Evolutionary conservation across 768 basidiomycete species (phyloP), one percentile per base, ranked within the genome.

Genomic region (Mycena maculata): DNA sequence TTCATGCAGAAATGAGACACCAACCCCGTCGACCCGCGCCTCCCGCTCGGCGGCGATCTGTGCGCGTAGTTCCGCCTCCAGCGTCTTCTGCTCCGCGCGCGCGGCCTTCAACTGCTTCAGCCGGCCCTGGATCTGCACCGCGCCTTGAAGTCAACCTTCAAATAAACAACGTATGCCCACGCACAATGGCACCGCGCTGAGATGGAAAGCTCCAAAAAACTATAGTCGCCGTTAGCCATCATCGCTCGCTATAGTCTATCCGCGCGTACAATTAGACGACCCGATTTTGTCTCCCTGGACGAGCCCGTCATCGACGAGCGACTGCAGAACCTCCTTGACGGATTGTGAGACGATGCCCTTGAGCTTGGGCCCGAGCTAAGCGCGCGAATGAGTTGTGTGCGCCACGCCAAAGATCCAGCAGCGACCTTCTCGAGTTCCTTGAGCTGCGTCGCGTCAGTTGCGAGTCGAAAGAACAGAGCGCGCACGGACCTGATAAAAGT

Each of bases 161-260:
- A 25, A 45, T 36, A 18, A 38, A 52, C 11, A 4, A 30, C 33
- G n/a, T 44, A 39, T 9, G 23, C 52, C 42, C 7, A 45, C 54
- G 10, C 65, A 95, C 95, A 73, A 90, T 84, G 10, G 91, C 87
- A 5, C 95, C 95, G 49, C 88, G 87, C 64, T 96, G 93, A 1
- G 94, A 95, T 18, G 95, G 95, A 76, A 98, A 97, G 73, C 93
- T 93, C 96, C 96, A 98, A 77, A 94, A 97, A 79, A 96, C 95
- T 96, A 67, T 22, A 23, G 36, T 36, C 22, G 6, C 44, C 20
- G 53, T 61, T 54, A 63, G 54, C 47, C 30, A 45, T 30, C 38
- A 27, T 74, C 20, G 65, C 60, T 48, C 63, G 54, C 9, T 1
- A 65, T 48, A 11, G 12, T 20, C 22, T 70, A 27, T 75, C 38